Percentiles rank a stretch among this genome's conserved stretches.
phyloP scores from a whole-genome alignment of 163 green algal species.

The Chlorella variabilis region DNA sequence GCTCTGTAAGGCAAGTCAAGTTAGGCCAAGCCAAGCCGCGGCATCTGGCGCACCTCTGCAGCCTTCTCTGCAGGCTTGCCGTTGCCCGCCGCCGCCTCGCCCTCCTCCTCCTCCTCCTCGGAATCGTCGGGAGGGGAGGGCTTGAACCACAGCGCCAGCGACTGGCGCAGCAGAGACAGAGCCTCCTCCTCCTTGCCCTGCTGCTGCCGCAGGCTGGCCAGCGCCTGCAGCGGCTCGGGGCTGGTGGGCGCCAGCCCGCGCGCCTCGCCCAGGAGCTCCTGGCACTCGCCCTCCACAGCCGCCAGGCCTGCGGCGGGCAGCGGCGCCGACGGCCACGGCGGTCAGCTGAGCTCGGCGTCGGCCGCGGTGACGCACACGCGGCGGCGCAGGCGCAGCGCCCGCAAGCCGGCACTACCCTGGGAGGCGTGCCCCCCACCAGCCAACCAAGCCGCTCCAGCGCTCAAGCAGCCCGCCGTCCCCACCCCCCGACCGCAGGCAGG shows the following conservation, averaged over 20 bases:
- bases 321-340: too few relatives aligned
- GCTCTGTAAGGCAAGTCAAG: too few relatives aligned
- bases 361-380: too few relatives aligned
- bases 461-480: neutral
- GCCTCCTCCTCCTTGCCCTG: conserved; percentile 75
- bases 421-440: too few relatives aligned
- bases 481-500: too few relatives aligned
- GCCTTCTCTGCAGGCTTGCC: neutral
- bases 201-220: conserved; percentile 73
- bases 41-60: too few relatives aligned
- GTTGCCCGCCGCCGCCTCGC: conserved; percentile 22
- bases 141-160: conserved; percentile 78
- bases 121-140: conserved; percentile 32
- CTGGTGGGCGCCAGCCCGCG: conserved; percentile 42
- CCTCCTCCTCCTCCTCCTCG: conserved; percentile 52
- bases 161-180: conserved; percentile 65
- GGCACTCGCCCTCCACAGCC: conserved; percentile 41
- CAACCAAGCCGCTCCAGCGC: too few relatives aligned
- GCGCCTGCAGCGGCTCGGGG: conserved; percentile 76
- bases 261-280: conserved; percentile 70
- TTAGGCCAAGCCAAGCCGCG: too few relatives aligned
- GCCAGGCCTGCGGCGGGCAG: neutral
- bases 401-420: too few relatives aligned
- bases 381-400: too few relatives aligned
- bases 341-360: too few relatives aligned